Conservation (phyloP, 768 basidiomycete genomes). For the Rhodosporidiobolus odoratus region DNA sequence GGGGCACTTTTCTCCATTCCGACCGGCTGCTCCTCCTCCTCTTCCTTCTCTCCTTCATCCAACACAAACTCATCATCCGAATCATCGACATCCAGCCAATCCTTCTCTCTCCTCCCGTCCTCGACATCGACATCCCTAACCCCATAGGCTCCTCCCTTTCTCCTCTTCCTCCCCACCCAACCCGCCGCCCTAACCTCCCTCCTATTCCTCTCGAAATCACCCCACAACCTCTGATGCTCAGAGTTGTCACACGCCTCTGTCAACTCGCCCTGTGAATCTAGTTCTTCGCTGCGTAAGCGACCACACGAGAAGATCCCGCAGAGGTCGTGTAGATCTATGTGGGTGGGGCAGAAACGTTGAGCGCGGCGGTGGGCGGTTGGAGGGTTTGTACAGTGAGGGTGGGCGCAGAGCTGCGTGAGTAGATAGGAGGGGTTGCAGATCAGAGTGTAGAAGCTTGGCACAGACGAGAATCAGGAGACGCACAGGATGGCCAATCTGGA, state of each 20-base stretch:
- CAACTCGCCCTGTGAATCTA: neutral
- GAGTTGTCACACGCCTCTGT: constrained; percentile 15
- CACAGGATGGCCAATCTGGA: constrained; percentile 20
- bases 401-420: constrained; percentile 23
- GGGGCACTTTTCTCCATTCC: too few relatives aligned
- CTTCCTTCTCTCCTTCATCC: neutral
- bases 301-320: constrained; percentile 7
- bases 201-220: neutral
- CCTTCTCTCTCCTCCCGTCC: neutral
- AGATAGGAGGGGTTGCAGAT: neutral
- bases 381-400: constrained; percentile 18
- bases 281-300: neutral
- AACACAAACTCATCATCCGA: neutral
- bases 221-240: constrained; percentile 3
- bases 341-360: constrained; percentile 13
- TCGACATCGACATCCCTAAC: neutral
- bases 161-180: neutral
- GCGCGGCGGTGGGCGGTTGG: constrained; percentile 2
- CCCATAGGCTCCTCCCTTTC: neutral
- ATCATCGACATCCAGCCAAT: neutral
- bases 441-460: too few relatives aligned
- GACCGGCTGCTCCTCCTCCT: neutral
- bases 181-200: neutral
- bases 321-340: neutral
- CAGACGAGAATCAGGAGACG: neutral